Evolutionary conservation across 164 flowering plant genomes (phyloP), one percentile per base, ranked within the genome.

Genomic region (Magnolia sinica): DNA sequence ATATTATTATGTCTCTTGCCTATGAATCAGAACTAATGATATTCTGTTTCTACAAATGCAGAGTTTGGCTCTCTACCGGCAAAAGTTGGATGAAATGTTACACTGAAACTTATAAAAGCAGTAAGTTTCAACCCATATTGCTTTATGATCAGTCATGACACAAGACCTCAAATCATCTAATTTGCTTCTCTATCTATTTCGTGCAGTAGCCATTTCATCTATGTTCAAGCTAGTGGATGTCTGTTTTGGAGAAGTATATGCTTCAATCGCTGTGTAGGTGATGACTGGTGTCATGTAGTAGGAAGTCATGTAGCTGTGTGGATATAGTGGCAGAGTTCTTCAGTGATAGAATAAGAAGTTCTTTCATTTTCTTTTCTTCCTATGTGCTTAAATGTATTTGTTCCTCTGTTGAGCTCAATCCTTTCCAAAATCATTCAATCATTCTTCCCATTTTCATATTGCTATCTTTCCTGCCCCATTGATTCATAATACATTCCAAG

Each of bases 1-100:
- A 7, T 52, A 9, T 65, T 50, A 49, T 49, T 37, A 37, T 9
- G 1, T 55, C 11, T 66, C 4, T 64, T 24, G 29, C 64, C 1
- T 19, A 16, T 23, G 18, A 70, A 19, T 55, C 13, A 16, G 61
- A 49, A 13, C 22, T 64, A 63, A 1, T 27, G 18, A 7, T 37
- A 20, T 0, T 18, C 13, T 24, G 2, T 55, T 55, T 8, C 61
- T 8, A 19, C 37, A 23, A 50, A 65, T 89, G 84, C 97, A 96
- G 98, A 83, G 77, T 59, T 88, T 96, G 89, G 99, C 99, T 71
- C 87, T 79, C 20, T 96, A 96, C 89, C 86, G 98, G 83, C 94
- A 94, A 85, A 91, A 91, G 82, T 83, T 96, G 71, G 99, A 96
- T 81, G 98, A 92, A 73, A 96, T 89, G 93, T n/a, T 87, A 61